These are phyloP conservation scores for Malassezia vespertilionis DNA, from an alignment of 1,284 basidiomycete genomes.

Conservation along the genomic window DNA sequence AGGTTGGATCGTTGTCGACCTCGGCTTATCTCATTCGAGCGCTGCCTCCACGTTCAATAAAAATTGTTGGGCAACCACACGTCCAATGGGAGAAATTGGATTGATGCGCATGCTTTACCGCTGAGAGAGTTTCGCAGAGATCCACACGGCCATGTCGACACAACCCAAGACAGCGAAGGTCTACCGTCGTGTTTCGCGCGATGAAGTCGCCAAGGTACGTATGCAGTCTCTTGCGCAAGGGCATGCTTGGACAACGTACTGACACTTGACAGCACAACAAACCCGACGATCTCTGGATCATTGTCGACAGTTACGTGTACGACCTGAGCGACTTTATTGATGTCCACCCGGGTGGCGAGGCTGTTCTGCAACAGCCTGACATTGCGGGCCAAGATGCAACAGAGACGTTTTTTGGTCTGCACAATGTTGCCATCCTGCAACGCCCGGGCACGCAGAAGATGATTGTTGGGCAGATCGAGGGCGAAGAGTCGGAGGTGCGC, in stretches of 20 bases:
- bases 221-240: too few species aligned
- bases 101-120: too few species aligned
- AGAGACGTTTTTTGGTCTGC: conserved; percentile 46
- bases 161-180: too few species aligned
- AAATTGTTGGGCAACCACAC: too few species aligned
- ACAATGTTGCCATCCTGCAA: conserved; percentile 40
- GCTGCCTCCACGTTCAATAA: neutral
- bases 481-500: conserved; percentile 38
- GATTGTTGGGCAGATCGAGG: conserved; percentile 40
- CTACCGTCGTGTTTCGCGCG: conserved; percentile 13
- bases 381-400: conserved; percentile 45
- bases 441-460: conserved; percentile 36
- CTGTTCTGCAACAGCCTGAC: conserved; percentile 42
- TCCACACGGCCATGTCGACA: too few species aligned
- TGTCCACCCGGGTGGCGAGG: conserved; percentile 44
- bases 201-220: conserved; percentile 18
- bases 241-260: neutral
- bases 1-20: neutral
- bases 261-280: conserved; percentile 26
- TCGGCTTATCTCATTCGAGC: neutral
- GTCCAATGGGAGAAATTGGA: too few species aligned
- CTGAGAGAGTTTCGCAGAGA: too few species aligned
- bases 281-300: conserved; percentile 30
- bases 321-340: conserved; percentile 45
- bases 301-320: conserved; percentile 45